Conservation (phyloP, 2,329 filamentous ascomycete species). For the Aspergillus clavatus region DNA sequence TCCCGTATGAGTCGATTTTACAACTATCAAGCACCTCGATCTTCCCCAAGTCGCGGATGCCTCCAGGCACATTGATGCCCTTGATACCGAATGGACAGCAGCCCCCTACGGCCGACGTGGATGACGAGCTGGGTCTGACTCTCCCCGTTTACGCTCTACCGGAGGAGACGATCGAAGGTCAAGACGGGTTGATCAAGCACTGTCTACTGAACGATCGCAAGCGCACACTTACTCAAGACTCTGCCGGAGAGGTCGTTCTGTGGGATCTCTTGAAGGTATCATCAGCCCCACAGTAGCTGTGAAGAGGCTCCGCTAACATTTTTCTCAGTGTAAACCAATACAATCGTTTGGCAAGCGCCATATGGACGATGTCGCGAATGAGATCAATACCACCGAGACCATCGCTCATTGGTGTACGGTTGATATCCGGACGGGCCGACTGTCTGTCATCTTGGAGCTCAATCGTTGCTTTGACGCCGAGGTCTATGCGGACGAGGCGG, state of each 20-base stretch:
- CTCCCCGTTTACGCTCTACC: conserved; percentile 65
- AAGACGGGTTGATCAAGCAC: conserved; percentile 92
- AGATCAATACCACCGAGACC: conserved; percentile 81
- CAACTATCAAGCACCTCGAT: conserved; percentile 78
- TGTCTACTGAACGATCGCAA: conserved; percentile 85
- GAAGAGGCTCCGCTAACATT: conserved; percentile 16
- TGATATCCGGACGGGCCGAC: conserved; percentile 83
- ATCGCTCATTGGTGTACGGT: conserved; percentile 96
- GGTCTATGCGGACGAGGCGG: conserved; percentile 88
- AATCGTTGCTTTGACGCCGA: conserved; percentile 98
- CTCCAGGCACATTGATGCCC: conserved; percentile 53
- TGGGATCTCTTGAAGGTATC: conserved; percentile 90
- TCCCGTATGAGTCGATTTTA: conserved; percentile 72
- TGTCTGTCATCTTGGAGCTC: conserved; percentile 86
- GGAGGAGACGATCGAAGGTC: conserved; percentile 83
- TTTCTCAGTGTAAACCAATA: conserved; percentile 69
- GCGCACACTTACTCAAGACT: conserved; percentile 85
- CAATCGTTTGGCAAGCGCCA: conserved; percentile 92
- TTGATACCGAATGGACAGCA: conserved; percentile 51
- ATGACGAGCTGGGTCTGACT: conserved; percentile 46
- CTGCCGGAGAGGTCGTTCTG: conserved; percentile 86
- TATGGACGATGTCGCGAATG: conserved; percentile 81
- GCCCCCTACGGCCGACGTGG: conserved; percentile 52
- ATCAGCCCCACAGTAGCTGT: conserved; percentile 15
- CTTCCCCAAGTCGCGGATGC: conserved; percentile 59